Evolutionary conservation across 2,329 filamentous ascomycete species (phyloP).

Genomic region (Passalora sequoiae): DNA sequence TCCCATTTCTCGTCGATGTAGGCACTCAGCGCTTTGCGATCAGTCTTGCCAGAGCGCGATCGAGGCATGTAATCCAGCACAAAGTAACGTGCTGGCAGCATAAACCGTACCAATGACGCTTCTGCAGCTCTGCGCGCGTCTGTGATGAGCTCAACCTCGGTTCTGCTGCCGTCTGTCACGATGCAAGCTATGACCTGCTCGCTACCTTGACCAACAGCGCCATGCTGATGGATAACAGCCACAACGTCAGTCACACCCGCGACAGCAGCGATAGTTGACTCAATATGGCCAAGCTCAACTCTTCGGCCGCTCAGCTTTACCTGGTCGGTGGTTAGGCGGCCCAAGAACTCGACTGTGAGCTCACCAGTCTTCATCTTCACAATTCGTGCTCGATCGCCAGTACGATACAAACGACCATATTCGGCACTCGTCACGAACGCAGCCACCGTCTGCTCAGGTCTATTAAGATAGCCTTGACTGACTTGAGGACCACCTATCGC

Average conservation of each 20-base stretch:
- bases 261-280: conserved; percentile 6
- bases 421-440: conserved; percentile 8
- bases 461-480: conserved; percentile 18
- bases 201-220: conserved; percentile 9
- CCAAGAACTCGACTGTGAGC: conserved; percentile 13
- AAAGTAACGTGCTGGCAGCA: conserved; percentile 8
- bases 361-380: conserved; percentile 8
- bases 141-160: neutral
- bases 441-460: conserved; percentile 11
- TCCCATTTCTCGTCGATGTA: conserved; percentile 6
- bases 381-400: conserved; percentile 10
- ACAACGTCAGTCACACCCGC: conserved; percentile 6
- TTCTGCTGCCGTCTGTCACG: conserved; percentile 1
- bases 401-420: conserved; percentile 9
- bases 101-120: conserved; percentile 4
- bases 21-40: conserved; percentile 7
- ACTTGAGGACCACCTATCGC: conserved; percentile 16
- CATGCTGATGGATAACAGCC: conserved; percentile 7
- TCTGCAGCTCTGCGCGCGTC: conserved; percentile 5
- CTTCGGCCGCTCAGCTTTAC: conserved; percentile 12
- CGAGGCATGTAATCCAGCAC: conserved; percentile 7
- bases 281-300: conserved; percentile 12
- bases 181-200: conserved; percentile 12
- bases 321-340: conserved; percentile 13
- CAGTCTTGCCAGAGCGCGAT: conserved; percentile 8